Percentiles rank a stretch among this genome's conserved stretches.
Conservation (phyloP, 495 filamentous ascomycete genomes). For the Pseudomonodictys pantanalensis region DNA sequence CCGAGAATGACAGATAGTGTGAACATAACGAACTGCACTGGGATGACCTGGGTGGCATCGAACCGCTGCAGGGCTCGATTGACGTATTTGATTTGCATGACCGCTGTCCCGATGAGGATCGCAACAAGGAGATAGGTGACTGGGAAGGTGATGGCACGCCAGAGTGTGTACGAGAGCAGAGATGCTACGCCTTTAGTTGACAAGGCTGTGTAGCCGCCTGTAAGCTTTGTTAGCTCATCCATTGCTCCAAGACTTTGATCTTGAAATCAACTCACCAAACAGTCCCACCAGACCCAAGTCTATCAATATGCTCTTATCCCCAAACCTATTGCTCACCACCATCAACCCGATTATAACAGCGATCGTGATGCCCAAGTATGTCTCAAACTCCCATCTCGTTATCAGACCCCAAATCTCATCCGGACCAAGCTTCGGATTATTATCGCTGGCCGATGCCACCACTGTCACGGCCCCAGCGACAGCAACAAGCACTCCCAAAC, state of each 20-base stretch:
- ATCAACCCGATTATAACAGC: constrained; percentile 70
- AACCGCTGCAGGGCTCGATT: constrained; percentile 94
- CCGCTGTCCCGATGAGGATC: constrained; percentile 74
- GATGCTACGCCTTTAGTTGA: constrained; percentile 96
- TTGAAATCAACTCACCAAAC: constrained; percentile 62
- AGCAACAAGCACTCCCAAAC: constrained; percentile 81
- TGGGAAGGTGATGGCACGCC: constrained; percentile 82
- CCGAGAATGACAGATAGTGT: constrained; percentile 93
- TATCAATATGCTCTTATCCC: constrained; percentile 79
- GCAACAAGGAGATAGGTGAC: constrained; percentile 81
- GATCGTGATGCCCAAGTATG: constrained; percentile 76
- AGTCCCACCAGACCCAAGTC: constrained; percentile 90
- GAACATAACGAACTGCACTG: constrained; percentile 94
- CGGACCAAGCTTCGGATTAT: constrained; percentile 87
- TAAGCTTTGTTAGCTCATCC: constrained; percentile 36
- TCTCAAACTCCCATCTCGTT: constrained; percentile 82
- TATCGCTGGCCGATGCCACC: constrained; percentile 84
- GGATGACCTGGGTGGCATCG: constrained; percentile 95
- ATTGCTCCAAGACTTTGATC: neutral
- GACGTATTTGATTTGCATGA: constrained; percentile 94
- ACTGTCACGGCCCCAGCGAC: constrained; percentile 87
- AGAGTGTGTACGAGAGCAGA: constrained; percentile 82
- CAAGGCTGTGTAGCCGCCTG: constrained; percentile 90
- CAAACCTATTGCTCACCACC: constrained; percentile 78
- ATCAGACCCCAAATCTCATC: constrained; percentile 88